phyloP scores from a whole-genome alignment of 2,329 filamentous ascomycete species.

The Colletotrichum incanum region DNA sequence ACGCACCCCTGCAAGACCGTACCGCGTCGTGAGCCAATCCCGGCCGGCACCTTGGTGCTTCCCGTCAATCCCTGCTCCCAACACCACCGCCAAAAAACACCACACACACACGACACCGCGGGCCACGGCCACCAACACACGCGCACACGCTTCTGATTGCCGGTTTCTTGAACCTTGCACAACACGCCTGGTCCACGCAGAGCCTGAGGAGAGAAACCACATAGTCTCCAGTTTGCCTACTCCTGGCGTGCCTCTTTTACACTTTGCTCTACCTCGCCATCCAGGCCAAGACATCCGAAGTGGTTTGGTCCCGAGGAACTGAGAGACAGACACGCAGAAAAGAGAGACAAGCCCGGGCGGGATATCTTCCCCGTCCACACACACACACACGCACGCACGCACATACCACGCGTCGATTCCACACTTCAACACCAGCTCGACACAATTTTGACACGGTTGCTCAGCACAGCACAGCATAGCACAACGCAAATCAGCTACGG shows the following conservation, averaged over 20 bases:
- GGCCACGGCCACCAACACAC: conserved; percentile 5
- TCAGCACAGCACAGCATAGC: not conserved
- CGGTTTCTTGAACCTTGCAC: conserved; percentile 16
- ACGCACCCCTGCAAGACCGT: not conserved
- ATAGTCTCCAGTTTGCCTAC: not conserved
- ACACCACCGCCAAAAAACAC: conserved; percentile 20
- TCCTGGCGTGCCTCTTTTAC: conserved; percentile 13
- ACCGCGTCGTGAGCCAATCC: conserved; percentile 39
- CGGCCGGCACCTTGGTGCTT: conserved; percentile 5
- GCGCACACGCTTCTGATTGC: conserved; percentile 22
- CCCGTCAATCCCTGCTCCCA: conserved; percentile 36
- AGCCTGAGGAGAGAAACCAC: not conserved
- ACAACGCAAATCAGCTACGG: not conserved
- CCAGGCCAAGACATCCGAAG: conserved; percentile 7
- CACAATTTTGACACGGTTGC: not conserved
- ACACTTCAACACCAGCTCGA: not conserved
- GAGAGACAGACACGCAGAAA: not conserved
- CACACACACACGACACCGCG: conserved; percentile 15
- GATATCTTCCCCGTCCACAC: conserved; percentile 18
- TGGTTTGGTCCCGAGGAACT: conserved; percentile 6
- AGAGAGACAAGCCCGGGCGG: conserved; percentile 1
- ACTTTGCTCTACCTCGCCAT: not conserved
- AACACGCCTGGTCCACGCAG: conserved; percentile 28
- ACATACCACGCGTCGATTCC: not conserved
- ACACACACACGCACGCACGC: conserved; percentile 7